Conservation (phyloP, 2,329 filamentous ascomycete genomes). For the Neurospora crassa region DNA sequence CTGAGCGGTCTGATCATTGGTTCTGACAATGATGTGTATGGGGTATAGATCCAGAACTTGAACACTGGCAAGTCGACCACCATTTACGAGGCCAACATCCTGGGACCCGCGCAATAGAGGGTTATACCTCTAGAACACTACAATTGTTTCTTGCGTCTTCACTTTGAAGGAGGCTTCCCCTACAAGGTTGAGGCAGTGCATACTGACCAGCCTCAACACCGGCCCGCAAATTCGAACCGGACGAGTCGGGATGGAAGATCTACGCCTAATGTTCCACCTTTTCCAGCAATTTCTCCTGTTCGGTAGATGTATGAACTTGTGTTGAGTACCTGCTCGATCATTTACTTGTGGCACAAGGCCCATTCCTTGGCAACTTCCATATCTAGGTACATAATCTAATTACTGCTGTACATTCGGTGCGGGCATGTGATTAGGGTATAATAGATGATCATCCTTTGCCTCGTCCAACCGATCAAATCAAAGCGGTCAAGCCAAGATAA, state of each 20-base stretch:
- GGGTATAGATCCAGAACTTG: slow-evolving; percentile 22
- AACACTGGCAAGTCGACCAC: slow-evolving; percentile 23
- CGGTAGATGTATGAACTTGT: no score
- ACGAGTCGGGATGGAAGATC: not conserved
- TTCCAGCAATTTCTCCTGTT: no score
- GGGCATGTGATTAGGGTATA: not conserved
- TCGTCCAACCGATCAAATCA: not conserved
- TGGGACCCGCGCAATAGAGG: slow-evolving; percentile 7
- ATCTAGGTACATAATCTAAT: not conserved
- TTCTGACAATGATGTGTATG: not conserved
- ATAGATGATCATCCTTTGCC: not conserved
- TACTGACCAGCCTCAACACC: not conserved
- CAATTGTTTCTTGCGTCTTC: not conserved
- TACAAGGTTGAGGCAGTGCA: not conserved
- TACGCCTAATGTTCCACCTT: no score
- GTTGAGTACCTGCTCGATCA: no score
- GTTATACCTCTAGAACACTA: no score
- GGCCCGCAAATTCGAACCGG: not conserved
- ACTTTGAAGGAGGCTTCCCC: not conserved
- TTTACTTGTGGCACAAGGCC: not conserved
- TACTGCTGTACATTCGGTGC: not conserved
- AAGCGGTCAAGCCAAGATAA: slow-evolving; percentile 9
- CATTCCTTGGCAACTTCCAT: not conserved
- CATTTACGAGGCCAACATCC: slow-evolving; percentile 23
- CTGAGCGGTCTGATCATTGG: not conserved